phyloP scores from a whole-genome alignment of 1,284 basidiomycete species.

The Bjerkandera adusta region DNA sequence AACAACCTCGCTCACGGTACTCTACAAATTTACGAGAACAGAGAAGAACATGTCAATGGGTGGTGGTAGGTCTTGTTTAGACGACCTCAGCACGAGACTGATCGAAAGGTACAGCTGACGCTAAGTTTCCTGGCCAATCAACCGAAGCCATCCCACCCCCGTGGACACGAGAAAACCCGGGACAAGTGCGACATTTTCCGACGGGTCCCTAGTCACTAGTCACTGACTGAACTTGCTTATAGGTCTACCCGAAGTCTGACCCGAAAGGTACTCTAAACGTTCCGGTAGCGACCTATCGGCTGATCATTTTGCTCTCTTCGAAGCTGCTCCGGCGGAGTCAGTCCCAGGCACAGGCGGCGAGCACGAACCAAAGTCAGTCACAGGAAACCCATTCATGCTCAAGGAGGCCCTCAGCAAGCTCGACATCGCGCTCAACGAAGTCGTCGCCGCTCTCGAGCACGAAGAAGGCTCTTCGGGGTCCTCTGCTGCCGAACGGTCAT shows the following conservation, averaged over 20 bases:
- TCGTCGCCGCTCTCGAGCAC: conserved; percentile 21
- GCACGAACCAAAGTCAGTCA: conserved; percentile 14
- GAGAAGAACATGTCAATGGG: conserved; percentile 7
- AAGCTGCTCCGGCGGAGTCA: conserved; percentile 26
- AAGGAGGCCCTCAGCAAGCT: conserved; percentile 21
- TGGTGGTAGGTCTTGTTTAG: neutral
- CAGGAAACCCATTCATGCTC: conserved; percentile 27
- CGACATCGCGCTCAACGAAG: conserved; percentile 22
- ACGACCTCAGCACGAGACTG: neutral
- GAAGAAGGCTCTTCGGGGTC: conserved; percentile 23
- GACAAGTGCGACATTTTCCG: conserved; percentile 19
- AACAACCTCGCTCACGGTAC: neutral
- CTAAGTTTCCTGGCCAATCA: conserved; percentile 27
- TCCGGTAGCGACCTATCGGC: neutral
- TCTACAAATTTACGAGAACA: neutral
- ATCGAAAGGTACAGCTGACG: conserved; percentile 19
- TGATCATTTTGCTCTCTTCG: neutral
- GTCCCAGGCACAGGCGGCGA: conserved; percentile 27
- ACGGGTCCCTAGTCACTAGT: neutral
- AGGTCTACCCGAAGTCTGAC: conserved; percentile 31
- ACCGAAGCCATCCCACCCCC: conserved; percentile 25
- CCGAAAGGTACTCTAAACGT: conserved; percentile 20
- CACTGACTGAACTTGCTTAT: neutral
- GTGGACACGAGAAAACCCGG: conserved; percentile 30
- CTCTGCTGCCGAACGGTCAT: conserved; percentile 17